Evolutionary conservation across 257 asterid genomes (phyloP).

Genomic region (Plectranthus barbatus): DNA sequence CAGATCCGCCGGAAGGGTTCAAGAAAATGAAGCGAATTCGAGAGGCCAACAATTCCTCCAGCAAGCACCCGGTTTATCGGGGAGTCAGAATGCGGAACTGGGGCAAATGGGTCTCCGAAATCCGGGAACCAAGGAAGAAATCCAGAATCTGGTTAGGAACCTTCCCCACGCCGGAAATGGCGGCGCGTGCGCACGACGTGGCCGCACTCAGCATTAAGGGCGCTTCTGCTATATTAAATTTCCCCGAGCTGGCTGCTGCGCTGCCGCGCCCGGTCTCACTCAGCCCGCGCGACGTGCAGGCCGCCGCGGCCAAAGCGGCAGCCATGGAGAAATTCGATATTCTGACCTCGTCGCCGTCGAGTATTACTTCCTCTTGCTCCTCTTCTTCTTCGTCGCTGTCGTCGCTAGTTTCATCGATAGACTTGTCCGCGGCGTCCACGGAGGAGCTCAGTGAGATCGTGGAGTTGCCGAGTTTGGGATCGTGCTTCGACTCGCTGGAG

Average conservation of each 20-base stretch:
- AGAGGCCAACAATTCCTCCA: not conserved
- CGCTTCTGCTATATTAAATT: slow-evolving; percentile 59
- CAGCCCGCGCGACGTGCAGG: slow-evolving; percentile 65
- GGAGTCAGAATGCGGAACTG: too few species aligned
- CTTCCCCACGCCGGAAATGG: slow-evolving; percentile 78
- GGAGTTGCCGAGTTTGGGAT: slow-evolving; percentile 59
- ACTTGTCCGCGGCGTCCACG: too few species aligned
- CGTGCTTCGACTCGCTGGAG: slow-evolving; percentile 34
- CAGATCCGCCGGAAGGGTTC: not conserved
- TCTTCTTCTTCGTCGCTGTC: slow-evolving; percentile 29
- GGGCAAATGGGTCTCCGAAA: too few species aligned
- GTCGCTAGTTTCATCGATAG: too few species aligned
- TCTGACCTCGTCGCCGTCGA: slow-evolving; percentile 9
- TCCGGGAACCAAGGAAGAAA: slow-evolving; percentile 51
- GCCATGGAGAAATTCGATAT: slow-evolving; percentile 55
- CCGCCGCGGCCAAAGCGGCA: slow-evolving; percentile 86
- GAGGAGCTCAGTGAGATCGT: slow-evolving; percentile 66
- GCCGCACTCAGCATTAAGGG: slow-evolving; percentile 80
- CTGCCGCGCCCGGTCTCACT: slow-evolving; percentile 64
- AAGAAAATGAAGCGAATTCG: slow-evolving; percentile 12
- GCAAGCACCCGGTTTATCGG: too few species aligned
- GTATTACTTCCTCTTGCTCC: slow-evolving; percentile 7
- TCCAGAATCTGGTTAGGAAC: slow-evolving; percentile 86
- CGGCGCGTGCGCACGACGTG: slow-evolving; percentile 92
- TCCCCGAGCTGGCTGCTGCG: slow-evolving; percentile 44